These are phyloP conservation scores for Ascosphaera apis DNA, from an alignment of 2,329 filamentous ascomycete genomes.

Conservation along the genomic window DNA sequence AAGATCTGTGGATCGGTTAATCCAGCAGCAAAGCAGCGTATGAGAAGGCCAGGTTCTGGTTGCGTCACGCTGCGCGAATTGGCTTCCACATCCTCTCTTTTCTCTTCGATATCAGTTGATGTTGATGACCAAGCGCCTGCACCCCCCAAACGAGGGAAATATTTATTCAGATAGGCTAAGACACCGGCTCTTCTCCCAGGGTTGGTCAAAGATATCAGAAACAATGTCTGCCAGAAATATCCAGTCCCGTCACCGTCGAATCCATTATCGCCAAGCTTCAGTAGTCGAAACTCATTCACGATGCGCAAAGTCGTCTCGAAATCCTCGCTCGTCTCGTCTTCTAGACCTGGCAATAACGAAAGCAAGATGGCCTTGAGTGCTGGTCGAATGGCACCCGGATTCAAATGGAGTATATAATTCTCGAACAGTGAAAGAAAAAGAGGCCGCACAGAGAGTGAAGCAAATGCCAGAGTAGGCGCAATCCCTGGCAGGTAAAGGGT, in stretches of 20 bases:
- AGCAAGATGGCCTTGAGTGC: conserved; percentile 79
- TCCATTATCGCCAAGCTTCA: conserved; percentile 19
- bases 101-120: conserved; percentile 10
- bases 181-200: conserved; percentile 65
- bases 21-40: conserved; percentile 81
- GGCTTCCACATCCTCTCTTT: conserved; percentile 9
- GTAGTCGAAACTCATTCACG: conserved; percentile 51
- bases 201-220: conserved; percentile 78
- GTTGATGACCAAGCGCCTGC: conserved; percentile 10
- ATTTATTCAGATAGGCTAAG: conserved; percentile 61
- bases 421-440: conserved; percentile 70
- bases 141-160: conserved; percentile 46
- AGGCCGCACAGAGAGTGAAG: conserved; percentile 72
- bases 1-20: conserved; percentile 69
- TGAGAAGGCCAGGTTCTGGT: conserved; percentile 72
- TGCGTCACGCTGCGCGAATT: conserved; percentile 28
- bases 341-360: conserved; percentile 69
- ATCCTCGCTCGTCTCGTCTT: conserved; percentile 93
- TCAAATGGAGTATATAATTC: conserved; percentile 49
- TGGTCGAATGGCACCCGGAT: conserved; percentile 50
- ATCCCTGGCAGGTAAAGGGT: conserved; percentile 76
- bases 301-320: conserved; percentile 71
- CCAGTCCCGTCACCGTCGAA: conserved; percentile 38
- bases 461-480: conserved; percentile 75
- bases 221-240: conserved; percentile 98